A percentile compares a stretch with the other conserved stretches of the same genome.
These are phyloP conservation scores for Corynascus novoguineensis DNA, from an alignment of 495 filamentous ascomycete genomes.

Conservation along the genomic window DNA sequence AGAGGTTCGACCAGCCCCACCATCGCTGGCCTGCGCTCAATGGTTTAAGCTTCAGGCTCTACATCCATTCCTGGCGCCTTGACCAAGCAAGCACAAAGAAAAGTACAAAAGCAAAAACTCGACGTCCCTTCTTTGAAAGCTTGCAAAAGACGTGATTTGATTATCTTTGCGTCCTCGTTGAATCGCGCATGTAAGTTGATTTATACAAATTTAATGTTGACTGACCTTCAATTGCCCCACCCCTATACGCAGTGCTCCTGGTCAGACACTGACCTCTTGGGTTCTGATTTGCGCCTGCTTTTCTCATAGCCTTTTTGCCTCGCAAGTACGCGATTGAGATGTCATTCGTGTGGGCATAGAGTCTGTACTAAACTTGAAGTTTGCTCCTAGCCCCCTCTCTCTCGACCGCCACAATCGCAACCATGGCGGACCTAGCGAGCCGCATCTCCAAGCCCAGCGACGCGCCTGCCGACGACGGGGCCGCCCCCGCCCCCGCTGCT, in stretches of 20 bases:
- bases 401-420: conserved; percentile 8
- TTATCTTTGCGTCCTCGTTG: too few species aligned
- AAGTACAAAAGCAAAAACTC: not conserved
- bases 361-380: not conserved
- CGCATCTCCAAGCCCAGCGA: conserved; percentile 50
- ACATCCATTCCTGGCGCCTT: not conserved
- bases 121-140: not conserved
- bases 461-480: conserved; percentile 16
- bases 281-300: not conserved
- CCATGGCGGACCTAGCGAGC: conserved; percentile 54
- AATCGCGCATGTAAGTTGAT: too few species aligned
- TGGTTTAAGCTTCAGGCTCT: conserved; percentile 1
- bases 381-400: not conserved
- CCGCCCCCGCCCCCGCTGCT: conserved; percentile 15
- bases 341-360: not conserved
- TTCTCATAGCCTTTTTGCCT: too few species aligned
- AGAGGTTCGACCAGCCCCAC: conserved; percentile 18
- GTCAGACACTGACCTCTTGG: not conserved
- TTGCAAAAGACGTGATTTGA: not conserved
- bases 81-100: not conserved
- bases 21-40: conserved; percentile 4
- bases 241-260: too few species aligned
- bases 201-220: too few species aligned
- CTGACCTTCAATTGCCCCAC: too few species aligned
- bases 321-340: not conserved